Evolutionary conservation across 2,329 filamentous ascomycete genomes (phyloP), one percentile per base, ranked within the genome.

Genomic region (Ophiognomonia clavigignenti-juglandacearum): DNA sequence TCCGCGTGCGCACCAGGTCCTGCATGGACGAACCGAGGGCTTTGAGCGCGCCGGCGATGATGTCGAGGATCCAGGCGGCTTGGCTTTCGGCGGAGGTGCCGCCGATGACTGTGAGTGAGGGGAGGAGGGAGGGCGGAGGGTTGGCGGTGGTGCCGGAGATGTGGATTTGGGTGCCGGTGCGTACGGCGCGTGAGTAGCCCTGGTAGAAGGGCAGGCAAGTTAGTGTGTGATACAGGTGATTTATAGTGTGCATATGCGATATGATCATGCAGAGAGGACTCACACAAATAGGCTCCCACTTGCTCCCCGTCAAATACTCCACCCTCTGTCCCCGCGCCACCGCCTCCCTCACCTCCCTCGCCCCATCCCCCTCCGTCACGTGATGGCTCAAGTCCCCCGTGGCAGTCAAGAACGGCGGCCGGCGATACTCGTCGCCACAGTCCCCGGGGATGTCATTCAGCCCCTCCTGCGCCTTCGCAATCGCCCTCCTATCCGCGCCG

Each of bases 101-200:
- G 2, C 60, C 60, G 3, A 61, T 10, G 10, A 31, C 13, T 13
- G 13, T 10, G n/a, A 13, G 11, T 5, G 29, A 42, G 4, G 55
- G 54, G 9, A 48, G 39, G n/a, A 48, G 24, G 3, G 45, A 32
- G 14, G 37, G 24, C 5, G 55, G 35, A 6, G 58, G 56, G 18
- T 59, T 62, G n/a, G 62, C 60, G 6, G 62, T 64, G 10, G 62
- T 64, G n/a, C 61, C 61, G 1, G 61, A 62, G 16, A 64, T 46
- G 4, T 52, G 57, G 16, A 63, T 58, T 9, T 29, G 36, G 39
- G 57, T 51, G 11, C 54, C 56, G 2, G 51, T 54, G 7, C 62
- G 57, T 3, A 63, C 57, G 5, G 62, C 61, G 22, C 61, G 56
- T 22, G 50, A 62, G 48, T 62, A 63, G 11, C 60, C 59, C 56